Percentiles rank a stretch among this genome's conserved stretches.
Evolutionary conservation across 805 yeast genomes (phyloP).

Genomic region (Martiniozyma abietophila): DNA sequence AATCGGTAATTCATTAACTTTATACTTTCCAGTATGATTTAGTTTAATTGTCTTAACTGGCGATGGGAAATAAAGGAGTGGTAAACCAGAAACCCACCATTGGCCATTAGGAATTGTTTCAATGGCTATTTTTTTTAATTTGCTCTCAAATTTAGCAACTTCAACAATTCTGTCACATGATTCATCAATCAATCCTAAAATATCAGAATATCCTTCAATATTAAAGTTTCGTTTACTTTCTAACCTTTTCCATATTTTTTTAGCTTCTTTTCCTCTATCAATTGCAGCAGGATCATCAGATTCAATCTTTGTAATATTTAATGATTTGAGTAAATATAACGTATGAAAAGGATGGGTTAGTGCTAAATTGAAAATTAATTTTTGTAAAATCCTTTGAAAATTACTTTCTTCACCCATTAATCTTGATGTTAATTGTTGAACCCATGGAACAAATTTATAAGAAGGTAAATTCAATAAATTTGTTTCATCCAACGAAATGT

Average conservation of each 20-base stretch:
- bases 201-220: conserved; percentile 10
- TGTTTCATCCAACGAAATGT: conserved; percentile 24
- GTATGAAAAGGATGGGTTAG: conserved; percentile 64
- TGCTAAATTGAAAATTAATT: conserved; percentile 29
- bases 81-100: conserved; percentile 52
- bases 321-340: conserved; percentile 51
- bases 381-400: conserved; percentile 49
- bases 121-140: conserved; percentile 25
- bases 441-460: conserved; percentile 67
- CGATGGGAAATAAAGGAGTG: conserved; percentile 43
- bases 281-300: conserved; percentile 30
- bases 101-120: conserved; percentile 22
- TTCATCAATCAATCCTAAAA: conserved; percentile 36
- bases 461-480: conserved; percentile 40
- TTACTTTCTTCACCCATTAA: conserved; percentile 36
- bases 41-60: conserved; percentile 49
- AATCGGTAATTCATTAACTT: conserved; percentile 11
- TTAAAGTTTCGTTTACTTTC: conserved; percentile 8
- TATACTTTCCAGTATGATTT: conserved; percentile 36
- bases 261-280: conserved; percentile 45
- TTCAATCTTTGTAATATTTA: conserved; percentile 30
- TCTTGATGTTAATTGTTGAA: conserved; percentile 71
- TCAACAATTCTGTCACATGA: conserved; percentile 43
- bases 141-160: conserved; percentile 40
- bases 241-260: conserved; percentile 35